Evolutionary conservation across 2,329 filamentous ascomycete genomes (phyloP).

Genomic region (Neopestalotiopsis rosae): DNA sequence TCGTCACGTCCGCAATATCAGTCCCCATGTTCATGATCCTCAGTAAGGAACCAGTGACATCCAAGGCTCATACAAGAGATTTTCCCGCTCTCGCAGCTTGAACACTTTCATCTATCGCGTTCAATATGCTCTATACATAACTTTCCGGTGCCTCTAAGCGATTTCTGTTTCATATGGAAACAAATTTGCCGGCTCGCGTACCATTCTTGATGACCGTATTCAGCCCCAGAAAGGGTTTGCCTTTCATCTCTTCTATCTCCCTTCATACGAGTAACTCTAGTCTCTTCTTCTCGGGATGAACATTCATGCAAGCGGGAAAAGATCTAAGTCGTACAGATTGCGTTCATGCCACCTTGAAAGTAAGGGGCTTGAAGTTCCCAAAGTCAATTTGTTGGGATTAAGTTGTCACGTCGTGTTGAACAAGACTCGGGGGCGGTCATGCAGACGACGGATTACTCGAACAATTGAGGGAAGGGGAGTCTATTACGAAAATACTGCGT

Average conservation of each 20-base stretch:
- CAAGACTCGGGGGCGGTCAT: slow-evolving; percentile 53
- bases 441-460: slow-evolving; percentile 44
- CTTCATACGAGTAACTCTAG: neutral
- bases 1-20: too few species aligned
- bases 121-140: slow-evolving; percentile 11
- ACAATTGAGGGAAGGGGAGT: slow-evolving; percentile 40
- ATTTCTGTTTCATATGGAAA: slow-evolving; percentile 30
- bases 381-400: slow-evolving; percentile 17
- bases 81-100: too few species aligned
- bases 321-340: slow-evolving; percentile 47
- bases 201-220: slow-evolving; percentile 50
- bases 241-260: slow-evolving; percentile 37
- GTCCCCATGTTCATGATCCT: too few species aligned
- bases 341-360: slow-evolving; percentile 36
- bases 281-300: neutral
- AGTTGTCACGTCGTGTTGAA: slow-evolving; percentile 37
- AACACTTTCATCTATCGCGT: neutral
- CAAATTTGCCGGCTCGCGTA: slow-evolving; percentile 42
- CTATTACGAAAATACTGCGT: too few species aligned
- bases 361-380: slow-evolving; percentile 19
- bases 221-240: slow-evolving; percentile 53
- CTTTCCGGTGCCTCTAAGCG: slow-evolving; percentile 32
- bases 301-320: slow-evolving; percentile 50
- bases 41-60: too few species aligned
- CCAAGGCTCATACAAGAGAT: too few species aligned